Percentiles rank a stretch among this genome's conserved stretches.
These are phyloP conservation scores for Phytopythium aichiense DNA, from an alignment of 352 stramenopile species.

Conservation along the genomic window DNA sequence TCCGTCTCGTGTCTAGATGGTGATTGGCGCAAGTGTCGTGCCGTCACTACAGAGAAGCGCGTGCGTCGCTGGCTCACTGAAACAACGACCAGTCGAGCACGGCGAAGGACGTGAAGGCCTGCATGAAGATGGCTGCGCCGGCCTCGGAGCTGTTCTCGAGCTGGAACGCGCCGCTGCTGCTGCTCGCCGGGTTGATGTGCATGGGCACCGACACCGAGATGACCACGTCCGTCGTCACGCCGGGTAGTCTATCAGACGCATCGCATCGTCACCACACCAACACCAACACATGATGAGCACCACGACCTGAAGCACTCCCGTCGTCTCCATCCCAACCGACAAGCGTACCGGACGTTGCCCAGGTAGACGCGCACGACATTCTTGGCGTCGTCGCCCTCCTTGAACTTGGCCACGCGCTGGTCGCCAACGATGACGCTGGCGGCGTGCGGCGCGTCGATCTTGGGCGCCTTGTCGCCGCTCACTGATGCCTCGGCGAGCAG, in stretches of 20 bases:
- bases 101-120: constrained; percentile 56
- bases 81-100: constrained; percentile 76
- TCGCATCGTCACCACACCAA: neutral
- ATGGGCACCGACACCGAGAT: constrained; percentile 78
- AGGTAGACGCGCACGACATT: constrained; percentile 85
- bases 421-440: constrained; percentile 63
- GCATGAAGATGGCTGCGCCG: constrained; percentile 68
- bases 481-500: constrained; percentile 39
- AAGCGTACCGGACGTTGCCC: constrained; percentile 48
- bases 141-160: constrained; percentile 65
- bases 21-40: neutral
- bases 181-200: constrained; percentile 68
- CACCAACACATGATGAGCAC: neutral
- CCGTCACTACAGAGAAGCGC: too few species aligned
- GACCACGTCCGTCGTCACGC: constrained; percentile 77
- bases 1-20: neutral
- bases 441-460: constrained; percentile 30
- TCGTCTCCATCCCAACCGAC: neutral
- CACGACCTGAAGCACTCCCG: too few species aligned
- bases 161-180: constrained; percentile 56
- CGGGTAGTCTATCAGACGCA: constrained; percentile 33
- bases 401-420: constrained; percentile 84
- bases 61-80: constrained; percentile 10
- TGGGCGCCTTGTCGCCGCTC: constrained; percentile 18
- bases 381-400: constrained; percentile 73